phyloP scores from a whole-genome alignment of 345 rosid species.

The Eutrema japonicum region DNA sequence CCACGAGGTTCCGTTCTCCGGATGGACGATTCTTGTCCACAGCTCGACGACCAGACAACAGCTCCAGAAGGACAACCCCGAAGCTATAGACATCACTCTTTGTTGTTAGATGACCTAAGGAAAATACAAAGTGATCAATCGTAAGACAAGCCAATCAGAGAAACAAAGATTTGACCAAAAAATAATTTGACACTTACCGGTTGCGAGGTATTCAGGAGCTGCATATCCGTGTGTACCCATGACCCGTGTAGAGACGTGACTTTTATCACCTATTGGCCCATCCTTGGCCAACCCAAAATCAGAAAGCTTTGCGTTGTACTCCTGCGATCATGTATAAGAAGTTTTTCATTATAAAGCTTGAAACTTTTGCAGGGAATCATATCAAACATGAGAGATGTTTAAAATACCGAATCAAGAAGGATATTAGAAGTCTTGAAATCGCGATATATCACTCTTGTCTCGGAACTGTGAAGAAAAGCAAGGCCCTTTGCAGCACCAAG shows the following conservation, averaged over 20 bases:
- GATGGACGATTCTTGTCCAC: constrained; percentile 93
- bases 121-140: constrained; percentile 13
- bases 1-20: constrained; percentile 85
- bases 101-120: constrained; percentile 84
- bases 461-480: constrained; percentile 92
- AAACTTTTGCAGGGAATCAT: not conserved
- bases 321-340: constrained; percentile 49
- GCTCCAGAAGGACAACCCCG: constrained; percentile 92
- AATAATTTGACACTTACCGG: constrained; percentile 53
- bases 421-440: constrained; percentile 98
- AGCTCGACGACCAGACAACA: constrained; percentile 93
- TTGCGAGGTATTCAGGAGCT: constrained; percentile 94
- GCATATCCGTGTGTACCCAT: constrained; percentile 96
- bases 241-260: constrained; percentile 89
- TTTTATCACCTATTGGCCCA: constrained; percentile 84
- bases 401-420: constrained; percentile 86
- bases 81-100: constrained; percentile 97
- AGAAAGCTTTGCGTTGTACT: constrained; percentile 84
- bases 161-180: constrained; percentile 10
- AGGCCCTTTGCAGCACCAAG: constrained; percentile 97
- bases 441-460: constrained; percentile 91
- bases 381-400: constrained; percentile 21
- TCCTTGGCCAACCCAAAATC: constrained; percentile 97
- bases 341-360: constrained; percentile 5
- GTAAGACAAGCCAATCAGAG: constrained; percentile 65